Percentiles rank a stretch among this genome's conserved stretches.
Evolutionary conservation across 305 asterid genomes (phyloP).

Genomic region (Fraxinus velutina): DNA sequence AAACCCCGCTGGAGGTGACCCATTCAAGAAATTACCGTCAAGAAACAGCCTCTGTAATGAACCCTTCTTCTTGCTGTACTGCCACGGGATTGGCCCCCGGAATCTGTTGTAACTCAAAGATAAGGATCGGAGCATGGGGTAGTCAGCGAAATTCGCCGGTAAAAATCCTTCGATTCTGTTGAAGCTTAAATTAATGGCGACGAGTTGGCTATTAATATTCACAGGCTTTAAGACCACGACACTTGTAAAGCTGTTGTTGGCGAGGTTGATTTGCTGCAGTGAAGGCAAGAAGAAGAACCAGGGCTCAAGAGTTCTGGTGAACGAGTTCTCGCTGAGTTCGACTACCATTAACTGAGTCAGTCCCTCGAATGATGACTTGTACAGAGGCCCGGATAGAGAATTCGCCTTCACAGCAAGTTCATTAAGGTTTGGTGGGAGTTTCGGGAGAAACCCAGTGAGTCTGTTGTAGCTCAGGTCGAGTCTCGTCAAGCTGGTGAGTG

Average conservation of each 20-base stretch:
- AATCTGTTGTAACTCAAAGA: conserved; percentile 64
- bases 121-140: conserved; percentile 56
- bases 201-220: conserved; percentile 44
- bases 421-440: conserved; percentile 62
- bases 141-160: conserved; percentile 51
- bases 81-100: conserved; percentile 73
- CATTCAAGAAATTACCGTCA: conserved; percentile 76
- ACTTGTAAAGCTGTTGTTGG: conserved; percentile 52
- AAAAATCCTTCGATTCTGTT: conserved; percentile 53
- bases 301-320: conserved; percentile 47
- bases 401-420: conserved; percentile 65
- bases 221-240: conserved; percentile 35
- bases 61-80: conserved; percentile 51
- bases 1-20: conserved; percentile 72
- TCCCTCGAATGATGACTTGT: conserved; percentile 43
- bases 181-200: conserved; percentile 73
- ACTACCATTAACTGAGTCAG: conserved; percentile 53
- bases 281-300: conserved; percentile 75
- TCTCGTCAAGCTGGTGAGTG: conserved; percentile 42
- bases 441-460: conserved; percentile 63
- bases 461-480: conserved; percentile 77
- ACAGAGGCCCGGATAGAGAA: conserved; percentile 53
- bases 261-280: conserved; percentile 65
- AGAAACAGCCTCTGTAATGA: conserved; percentile 54
- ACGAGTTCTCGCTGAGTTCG: conserved; percentile 64